Evolutionary conservation across 164 flowering plant species (phyloP).

Genomic region (Buxus sempervirens): DNA sequence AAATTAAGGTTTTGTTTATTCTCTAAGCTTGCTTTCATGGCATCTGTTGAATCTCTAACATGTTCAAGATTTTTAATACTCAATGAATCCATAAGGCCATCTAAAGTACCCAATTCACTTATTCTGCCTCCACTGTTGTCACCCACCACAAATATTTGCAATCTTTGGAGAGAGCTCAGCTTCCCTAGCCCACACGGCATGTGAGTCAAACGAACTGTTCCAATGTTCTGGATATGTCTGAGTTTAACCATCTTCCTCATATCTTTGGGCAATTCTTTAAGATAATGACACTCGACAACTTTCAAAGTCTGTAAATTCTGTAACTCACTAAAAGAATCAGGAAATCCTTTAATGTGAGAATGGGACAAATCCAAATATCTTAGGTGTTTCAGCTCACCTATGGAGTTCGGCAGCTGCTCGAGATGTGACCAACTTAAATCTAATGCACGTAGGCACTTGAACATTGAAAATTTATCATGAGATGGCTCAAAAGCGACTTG

Average conservation of each 20-base stretch:
- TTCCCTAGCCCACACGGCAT: constrained; percentile 2
- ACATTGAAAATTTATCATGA: not conserved
- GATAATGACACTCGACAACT: not conserved
- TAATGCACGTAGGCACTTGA: constrained; percentile 6
- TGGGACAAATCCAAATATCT: not conserved
- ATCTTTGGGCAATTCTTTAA: constrained; percentile 11
- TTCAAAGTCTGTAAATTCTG: constrained; percentile 12
- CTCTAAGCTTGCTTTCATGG: constrained; percentile 1
- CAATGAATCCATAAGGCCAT: constrained; percentile 3
- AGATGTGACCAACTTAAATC: not conserved
- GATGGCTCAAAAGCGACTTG: not conserved
- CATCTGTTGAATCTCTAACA: not conserved
- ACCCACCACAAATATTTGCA: not conserved
- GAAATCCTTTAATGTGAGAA: not conserved
- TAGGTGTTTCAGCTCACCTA: no score
- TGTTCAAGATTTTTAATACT: constrained; percentile 1
- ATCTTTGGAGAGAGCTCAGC: constrained; percentile 8
- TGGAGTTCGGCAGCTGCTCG: no score
- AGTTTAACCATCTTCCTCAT: constrained; percentile 8
- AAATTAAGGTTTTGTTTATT: not conserved
- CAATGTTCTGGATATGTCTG: not conserved
- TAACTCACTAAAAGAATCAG: constrained; percentile 8
- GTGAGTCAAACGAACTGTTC: no score
- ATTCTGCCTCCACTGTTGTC: not conserved
- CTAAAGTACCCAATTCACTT: not conserved